Conservation (phyloP, 2,329 filamentous ascomycete genomes). For the Lachnellula suecica region DNA sequence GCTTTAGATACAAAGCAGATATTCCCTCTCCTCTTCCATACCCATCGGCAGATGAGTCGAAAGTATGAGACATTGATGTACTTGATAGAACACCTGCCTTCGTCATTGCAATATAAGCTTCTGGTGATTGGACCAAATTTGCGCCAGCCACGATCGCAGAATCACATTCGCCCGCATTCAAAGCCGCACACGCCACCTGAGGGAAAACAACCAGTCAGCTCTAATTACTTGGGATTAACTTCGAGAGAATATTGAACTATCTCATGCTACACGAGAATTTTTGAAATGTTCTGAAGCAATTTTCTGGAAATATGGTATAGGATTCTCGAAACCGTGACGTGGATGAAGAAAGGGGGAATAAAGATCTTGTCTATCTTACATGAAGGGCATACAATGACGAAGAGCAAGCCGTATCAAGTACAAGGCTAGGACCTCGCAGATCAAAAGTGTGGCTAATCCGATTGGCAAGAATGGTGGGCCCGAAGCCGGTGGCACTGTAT, state of each 20-base stretch:
- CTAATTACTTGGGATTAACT: too few relatives aligned
- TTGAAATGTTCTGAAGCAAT: too few relatives aligned
- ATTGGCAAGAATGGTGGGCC: conserved; percentile 22
- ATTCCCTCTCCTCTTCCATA: conserved; percentile 65
- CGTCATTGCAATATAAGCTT: conserved; percentile 14
- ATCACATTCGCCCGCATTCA: conserved; percentile 43
- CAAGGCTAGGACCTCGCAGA: conserved; percentile 18
- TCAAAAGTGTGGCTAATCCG: conserved; percentile 34
- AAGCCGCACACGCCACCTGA: conserved; percentile 50
- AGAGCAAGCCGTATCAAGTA: conserved; percentile 50
- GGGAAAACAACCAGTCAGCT: too few relatives aligned
- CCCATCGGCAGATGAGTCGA: conserved; percentile 58
- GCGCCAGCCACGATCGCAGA: conserved; percentile 21
- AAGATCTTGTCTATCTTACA: too few relatives aligned
- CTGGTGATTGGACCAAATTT: conserved; percentile 17
- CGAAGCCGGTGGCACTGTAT: conserved; percentile 23
- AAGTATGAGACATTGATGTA: conserved; percentile 55
- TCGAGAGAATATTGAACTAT: too few relatives aligned
- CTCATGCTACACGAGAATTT: too few relatives aligned
- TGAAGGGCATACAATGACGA: conserved; percentile 56
- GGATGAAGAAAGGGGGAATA: too few relatives aligned
- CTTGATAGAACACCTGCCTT: conserved; percentile 17
- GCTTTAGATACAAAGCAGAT: conserved; percentile 57
- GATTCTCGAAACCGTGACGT: too few relatives aligned
- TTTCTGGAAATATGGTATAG: too few relatives aligned